Evolutionary conservation across 495 filamentous ascomycete species (phyloP), one percentile per base, ranked within the genome.

Genomic region (Penicillium cinerascens): DNA sequence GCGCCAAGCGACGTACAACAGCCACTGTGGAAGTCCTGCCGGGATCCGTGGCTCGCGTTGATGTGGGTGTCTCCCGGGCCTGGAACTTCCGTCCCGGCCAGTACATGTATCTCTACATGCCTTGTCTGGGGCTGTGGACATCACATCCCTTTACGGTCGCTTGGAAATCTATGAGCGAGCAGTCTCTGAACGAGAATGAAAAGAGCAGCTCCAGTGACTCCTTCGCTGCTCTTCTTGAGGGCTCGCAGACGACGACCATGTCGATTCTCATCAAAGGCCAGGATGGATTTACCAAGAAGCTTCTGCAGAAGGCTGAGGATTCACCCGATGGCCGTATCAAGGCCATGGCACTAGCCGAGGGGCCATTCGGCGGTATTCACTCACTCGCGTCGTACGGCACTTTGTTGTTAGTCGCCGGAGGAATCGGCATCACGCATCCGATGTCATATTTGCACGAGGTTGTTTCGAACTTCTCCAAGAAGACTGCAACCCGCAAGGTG

Each of bases 401-500:
- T 8, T 69, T 80, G 18, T 47, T 84, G 0, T 60, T 84, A 43
- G 73, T 84, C 57, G 81, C 80, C 10, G 80, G 78, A 1, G 81
- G 81, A 29, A 80, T 84, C 51, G 81, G 81, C 13, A 83, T 84
- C 54, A 84, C 81, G 7, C 80, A 84, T 58, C 75, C 79, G 41
- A 74, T 82, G 61, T 75, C 73, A 11, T 80, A 81, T 57, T 38
- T 83, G 27, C 74, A 76, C 48, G 71, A 78, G 48, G 72, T 82
- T 7, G 53, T 83, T 21, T 53, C 62, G 9, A 74, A 69, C 5
- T 74, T 74, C 44, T 56, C 60, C 18, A 64, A 69, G 25, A 73
- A 70, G 16, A 68, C 66, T 4, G 72, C 72, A 6, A 77, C 76
- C 11, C 76, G 75, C 2, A 71, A 63, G 13, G 66, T 75, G 0